Conservation (phyloP, 768 basidiomycete genomes). For the Hortiboletus campestris region DNA sequence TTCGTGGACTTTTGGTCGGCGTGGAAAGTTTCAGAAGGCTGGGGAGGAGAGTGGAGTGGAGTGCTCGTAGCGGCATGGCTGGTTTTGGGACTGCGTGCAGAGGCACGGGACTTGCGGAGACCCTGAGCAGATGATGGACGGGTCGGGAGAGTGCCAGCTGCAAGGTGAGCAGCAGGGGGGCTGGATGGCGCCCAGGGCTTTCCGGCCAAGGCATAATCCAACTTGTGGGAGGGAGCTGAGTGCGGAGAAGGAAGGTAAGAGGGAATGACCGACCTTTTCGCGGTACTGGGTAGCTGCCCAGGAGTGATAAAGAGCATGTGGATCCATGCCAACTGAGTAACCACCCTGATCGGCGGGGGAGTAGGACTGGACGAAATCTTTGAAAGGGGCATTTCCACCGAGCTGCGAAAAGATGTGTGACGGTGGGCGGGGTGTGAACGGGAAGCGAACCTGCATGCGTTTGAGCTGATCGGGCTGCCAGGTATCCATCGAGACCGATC, state of each 20-base stretch:
- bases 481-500: constrained; percentile 95
- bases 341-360: constrained; percentile 64
- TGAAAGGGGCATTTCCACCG: constrained; percentile 86
- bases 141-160: constrained; percentile 41
- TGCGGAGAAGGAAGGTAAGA: not conserved
- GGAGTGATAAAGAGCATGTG: constrained; percentile 82
- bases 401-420: constrained; percentile 44
- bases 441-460: constrained; percentile 76
- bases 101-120: constrained; percentile 83
- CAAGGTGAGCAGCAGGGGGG: constrained; percentile 51
- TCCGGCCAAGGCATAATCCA: constrained; percentile 73
- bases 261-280: constrained; percentile 65
- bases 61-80: constrained; percentile 54
- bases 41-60: constrained; percentile 40
- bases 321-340: constrained; percentile 33
- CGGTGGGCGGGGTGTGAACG: not conserved
- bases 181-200: constrained; percentile 76
- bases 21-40: constrained; percentile 28
- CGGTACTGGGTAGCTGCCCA: constrained; percentile 96
- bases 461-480: constrained; percentile 88
- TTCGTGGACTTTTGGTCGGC: constrained; percentile 74
- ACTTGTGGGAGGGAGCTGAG: constrained; percentile 44
- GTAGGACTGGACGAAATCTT: constrained; percentile 73
- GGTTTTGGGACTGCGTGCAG: constrained; percentile 50
- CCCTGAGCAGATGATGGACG: constrained; percentile 76